Evolutionary conservation across 1,284 basidiomycete species (phyloP), one percentile per base, ranked within the genome.

Genomic region (Ustilago bromivora): DNA sequence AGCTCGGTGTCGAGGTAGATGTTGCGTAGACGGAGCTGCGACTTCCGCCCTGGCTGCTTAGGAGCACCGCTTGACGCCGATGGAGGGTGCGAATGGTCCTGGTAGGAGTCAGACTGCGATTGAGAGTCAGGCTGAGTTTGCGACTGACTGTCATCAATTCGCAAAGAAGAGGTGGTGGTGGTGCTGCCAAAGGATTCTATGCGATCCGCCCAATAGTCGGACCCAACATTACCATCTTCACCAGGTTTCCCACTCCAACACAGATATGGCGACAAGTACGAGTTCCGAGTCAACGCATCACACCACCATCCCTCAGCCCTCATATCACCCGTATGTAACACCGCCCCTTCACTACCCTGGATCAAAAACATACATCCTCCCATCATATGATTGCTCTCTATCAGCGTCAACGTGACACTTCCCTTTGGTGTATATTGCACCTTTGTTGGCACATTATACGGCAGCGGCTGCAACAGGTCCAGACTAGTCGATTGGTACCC

Each of bases 381-480:
- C 11, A 94, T 94, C 85, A 95, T 97, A 84, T 98, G 96, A 83
- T 98, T 98, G 1, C 96, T 95, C 78, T 96, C 93, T 15, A 98
- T 87, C 3, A 94, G 88, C 0, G 94, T 96, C 66, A 97, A 89
- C 0, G 88, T 91, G 3, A 95, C 90, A 0, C 56, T 70, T 0
- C 84, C 86, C 65, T 92, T 90, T 10, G 88, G 88, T 6, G 90
- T 88, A 23, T 95, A 87, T 19, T 91, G 90, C 49, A 91, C 88
- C 38, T 86, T 77, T 0, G 90, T 93, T 0, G 94, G 92, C 5
- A 88, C 89, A 72, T 93, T 76, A 57, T 81, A 76, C 13, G 76
- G 73, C n/a, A 83, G 52, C 10, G 80, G 55, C 36, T 71, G 74
- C 13, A 81, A 68, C 19, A 78, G 52, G 19, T 78, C 78, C 7